Evolutionary conservation across 2,329 filamentous ascomycete species (phyloP).

Genomic region (Aspergillus oerlinghausenensis): DNA sequence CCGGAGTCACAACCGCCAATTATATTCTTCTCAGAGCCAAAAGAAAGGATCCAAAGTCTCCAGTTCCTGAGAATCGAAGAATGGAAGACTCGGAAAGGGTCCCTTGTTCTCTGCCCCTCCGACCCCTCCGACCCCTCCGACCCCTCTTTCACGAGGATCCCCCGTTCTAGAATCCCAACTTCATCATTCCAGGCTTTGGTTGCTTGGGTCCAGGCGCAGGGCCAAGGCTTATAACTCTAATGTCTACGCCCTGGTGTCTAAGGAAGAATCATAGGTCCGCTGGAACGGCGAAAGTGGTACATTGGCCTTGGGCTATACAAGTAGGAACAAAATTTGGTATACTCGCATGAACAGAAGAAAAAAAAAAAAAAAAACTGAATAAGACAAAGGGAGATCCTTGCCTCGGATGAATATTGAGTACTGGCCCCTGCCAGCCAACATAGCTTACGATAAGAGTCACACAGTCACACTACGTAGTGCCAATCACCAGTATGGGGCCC

Average conservation of each 20-base stretch:
- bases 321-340: not conserved
- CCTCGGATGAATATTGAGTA: not conserved
- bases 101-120: not conserved
- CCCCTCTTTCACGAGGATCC: not conserved
- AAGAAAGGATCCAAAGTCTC: not conserved
- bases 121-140: no score
- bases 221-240: not conserved
- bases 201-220: not conserved
- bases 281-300: not conserved
- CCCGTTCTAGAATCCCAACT: not conserved
- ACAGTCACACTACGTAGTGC: not conserved
- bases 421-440: no score
- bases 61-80: not conserved
- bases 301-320: not conserved
- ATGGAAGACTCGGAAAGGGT: not conserved
- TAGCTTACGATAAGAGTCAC: no score
- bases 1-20: not conserved
- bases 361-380: not conserved
- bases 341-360: not conserved
- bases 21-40: not conserved
- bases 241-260: not conserved
- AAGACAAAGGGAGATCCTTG: not conserved
- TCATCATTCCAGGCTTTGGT: not conserved
- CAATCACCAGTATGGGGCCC: conserved; percentile 42
- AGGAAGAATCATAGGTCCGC: not conserved